Conservation (phyloP, 306 rosid species). For the Luffa acutangula region DNA sequence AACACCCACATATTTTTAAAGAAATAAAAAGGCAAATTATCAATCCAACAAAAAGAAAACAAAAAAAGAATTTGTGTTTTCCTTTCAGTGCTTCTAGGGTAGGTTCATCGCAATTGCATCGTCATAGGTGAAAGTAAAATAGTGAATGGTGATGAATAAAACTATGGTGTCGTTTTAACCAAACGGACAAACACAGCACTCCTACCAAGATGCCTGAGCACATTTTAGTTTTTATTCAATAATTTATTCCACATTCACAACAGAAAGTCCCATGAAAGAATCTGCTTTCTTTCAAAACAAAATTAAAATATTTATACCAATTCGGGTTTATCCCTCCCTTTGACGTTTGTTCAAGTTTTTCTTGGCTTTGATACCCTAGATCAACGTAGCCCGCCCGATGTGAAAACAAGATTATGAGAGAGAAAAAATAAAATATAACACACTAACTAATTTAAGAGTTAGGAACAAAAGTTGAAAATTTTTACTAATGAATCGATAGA, state of each 20-base stretch:
- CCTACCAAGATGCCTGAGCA: neutral
- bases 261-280: constrained; percentile 1
- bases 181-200: neutral
- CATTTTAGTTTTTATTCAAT: neutral
- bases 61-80: neutral
- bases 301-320: neutral
- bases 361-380: neutral
- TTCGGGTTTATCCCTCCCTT: neutral
- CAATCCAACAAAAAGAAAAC: neutral
- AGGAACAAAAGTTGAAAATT: neutral
- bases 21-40: neutral
- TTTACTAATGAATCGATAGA: neutral
- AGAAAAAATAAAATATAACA: no score
- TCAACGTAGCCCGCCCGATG: neutral
- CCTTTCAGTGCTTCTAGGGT: neutral
- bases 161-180: neutral
- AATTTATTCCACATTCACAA: neutral
- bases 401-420: neutral
- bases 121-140: neutral
- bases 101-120: constrained; percentile 2
- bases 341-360: neutral
- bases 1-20: neutral
- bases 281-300: neutral
- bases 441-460: neutral
- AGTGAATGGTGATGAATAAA: neutral